Evolutionary conservation across 768 basidiomycete genomes (phyloP), one percentile per base, ranked within the genome.

Genomic region (Coprinopsis sp.): DNA sequence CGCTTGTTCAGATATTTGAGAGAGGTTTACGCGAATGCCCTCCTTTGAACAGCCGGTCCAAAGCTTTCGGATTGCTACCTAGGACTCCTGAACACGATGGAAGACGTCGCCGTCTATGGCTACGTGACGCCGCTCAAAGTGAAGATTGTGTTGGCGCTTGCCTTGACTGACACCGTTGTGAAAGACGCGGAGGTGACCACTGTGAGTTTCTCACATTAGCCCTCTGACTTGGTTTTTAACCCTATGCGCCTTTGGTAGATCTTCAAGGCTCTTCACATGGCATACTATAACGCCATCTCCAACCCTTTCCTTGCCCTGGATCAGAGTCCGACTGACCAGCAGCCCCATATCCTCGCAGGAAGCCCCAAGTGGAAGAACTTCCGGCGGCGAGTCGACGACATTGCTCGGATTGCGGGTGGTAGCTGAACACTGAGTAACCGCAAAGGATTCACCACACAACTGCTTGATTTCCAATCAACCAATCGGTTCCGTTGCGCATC

Each of bases 71-170:
- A 94, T 27, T 84, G 85, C 59, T 95, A 93, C 59, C 74, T 92
- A 29, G 91, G 91, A 4, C 70, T 94, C 46, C 66, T 95, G 21
- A 91, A 90, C 62, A 77, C 84, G n/a, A 85, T 94, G 74, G 92
- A 95, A 65, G 91, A 94, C 54, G 85, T 90, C 40, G 91, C 89
- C 2, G 88, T 91, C 30, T 94, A 94, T 63, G 92, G 91, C 31
- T 95, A 91, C 65, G 79, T 92, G 40, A 92, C 90, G 8, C 89
- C 91, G 11, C 69, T 90, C 51, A 89, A 86, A 59, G 75, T 92
- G 57, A 93, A 92, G 70, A 91, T 95, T 56, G 76, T 95, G 47
- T 59, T 94, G 43, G 84, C 84, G 1, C 64, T 94, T 41, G 82
- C 87, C 6, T 66, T 93, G 52, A 81, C 87, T 6, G 92, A 95